A percentile compares a stretch with the other conserved stretches of the same genome.
phyloP scores from a whole-genome alignment of 2,329 filamentous ascomycete species.

The Sclerotinia borealis region DNA sequence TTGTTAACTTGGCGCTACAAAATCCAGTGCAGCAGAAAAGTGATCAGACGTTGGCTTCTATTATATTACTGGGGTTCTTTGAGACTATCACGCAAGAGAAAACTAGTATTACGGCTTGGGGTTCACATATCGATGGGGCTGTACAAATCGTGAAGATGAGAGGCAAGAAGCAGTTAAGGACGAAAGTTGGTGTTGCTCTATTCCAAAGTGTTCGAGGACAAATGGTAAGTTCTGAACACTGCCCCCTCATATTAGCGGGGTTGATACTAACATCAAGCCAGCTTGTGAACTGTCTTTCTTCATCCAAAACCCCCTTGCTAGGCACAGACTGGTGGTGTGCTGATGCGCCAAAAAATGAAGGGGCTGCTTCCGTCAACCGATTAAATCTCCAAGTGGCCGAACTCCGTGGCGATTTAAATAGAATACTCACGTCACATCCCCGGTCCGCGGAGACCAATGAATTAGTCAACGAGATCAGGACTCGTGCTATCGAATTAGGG shows the following conservation, averaged over 20 bases:
- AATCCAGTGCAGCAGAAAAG: conserved; percentile 43
- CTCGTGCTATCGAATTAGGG: conserved; percentile 46
- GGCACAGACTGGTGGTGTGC: conserved; percentile 55
- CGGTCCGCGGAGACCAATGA: conserved; percentile 46
- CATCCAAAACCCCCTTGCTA: conserved; percentile 47
- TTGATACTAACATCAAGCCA: conserved; percentile 22
- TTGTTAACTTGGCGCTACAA: conserved; percentile 47
- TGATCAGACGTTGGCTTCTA: conserved; percentile 54
- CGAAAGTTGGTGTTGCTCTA: conserved; percentile 47
- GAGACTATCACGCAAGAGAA: conserved; percentile 49
- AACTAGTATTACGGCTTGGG: conserved; percentile 52
- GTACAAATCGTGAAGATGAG: conserved; percentile 53
- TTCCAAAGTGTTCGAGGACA: conserved; percentile 56
- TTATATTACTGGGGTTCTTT: conserved; percentile 54
- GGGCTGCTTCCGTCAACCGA: conserved; percentile 38
- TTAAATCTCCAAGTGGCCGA: conserved; percentile 50
- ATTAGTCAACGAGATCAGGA: conserved; percentile 46
- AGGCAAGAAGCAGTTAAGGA: conserved; percentile 48
- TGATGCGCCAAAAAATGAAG: conserved; percentile 44
- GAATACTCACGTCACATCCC: conserved; percentile 41
- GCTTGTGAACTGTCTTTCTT: conserved; percentile 52
- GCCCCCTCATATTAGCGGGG: background rate
- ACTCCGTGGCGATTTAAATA: conserved; percentile 48
- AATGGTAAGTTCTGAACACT: conserved; percentile 40
- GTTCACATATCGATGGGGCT: conserved; percentile 59